phyloP scores from a whole-genome alignment of 306 rosid species.

The Castanea crenata region DNA sequence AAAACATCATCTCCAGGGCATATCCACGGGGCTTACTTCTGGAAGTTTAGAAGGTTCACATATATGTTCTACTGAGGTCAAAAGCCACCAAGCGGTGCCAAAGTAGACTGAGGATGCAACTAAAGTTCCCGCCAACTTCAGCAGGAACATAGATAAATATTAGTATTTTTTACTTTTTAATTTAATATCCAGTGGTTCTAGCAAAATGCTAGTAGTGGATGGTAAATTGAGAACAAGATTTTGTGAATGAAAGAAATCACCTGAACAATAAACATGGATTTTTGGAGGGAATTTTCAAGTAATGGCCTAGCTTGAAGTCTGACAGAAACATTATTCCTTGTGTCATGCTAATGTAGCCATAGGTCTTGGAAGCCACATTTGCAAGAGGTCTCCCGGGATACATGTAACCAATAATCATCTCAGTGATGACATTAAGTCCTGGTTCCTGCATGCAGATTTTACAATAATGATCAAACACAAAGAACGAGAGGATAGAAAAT shows the following conservation, averaged over 20 bases:
- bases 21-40: conserved; percentile 74
- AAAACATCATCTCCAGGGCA: conserved; percentile 65
- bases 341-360: conserved; percentile 71
- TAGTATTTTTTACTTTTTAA: not conserved
- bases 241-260: conserved; percentile 15
- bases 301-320: conserved; percentile 84
- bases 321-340: conserved; percentile 53
- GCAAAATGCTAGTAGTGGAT: no score
- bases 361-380: conserved; percentile 77
- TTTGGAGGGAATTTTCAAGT: conserved; percentile 88
- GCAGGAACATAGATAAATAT: not conserved
- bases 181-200: not conserved
- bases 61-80: conserved; percentile 37
- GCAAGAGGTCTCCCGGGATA: conserved; percentile 82
- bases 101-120: conserved; percentile 48
- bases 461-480: not conserved
- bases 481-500: not conserved
- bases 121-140: conserved; percentile 56
- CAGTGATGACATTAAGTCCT: conserved; percentile 73
- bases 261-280: conserved; percentile 68
- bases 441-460: conserved; percentile 43
- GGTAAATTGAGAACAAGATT: not conserved
- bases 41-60: conserved; percentile 37
- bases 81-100: conserved; percentile 77
- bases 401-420: conserved; percentile 63